Conservation (phyloP, 2,329 filamentous ascomycete species). For the Sordariomycetes sp. region DNA sequence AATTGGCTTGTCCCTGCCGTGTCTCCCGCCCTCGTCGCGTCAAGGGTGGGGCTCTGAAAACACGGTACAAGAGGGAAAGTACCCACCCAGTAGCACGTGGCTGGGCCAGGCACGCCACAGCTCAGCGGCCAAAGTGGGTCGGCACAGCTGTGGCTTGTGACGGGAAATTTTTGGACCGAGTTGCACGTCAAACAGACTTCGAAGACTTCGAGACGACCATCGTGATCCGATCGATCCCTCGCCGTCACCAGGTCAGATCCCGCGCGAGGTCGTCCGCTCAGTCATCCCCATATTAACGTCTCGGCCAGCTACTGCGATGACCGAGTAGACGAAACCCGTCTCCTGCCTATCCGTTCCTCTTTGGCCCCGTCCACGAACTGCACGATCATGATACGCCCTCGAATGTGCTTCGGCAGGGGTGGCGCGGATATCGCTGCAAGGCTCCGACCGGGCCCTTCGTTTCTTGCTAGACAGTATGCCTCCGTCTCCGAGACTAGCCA, state of each 20-base stretch:
- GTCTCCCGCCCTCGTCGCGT: constrained; percentile 1
- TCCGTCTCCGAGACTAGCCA: neutral
- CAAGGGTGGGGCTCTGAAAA: neutral
- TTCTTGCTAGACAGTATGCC: neutral
- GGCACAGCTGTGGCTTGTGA: neutral
- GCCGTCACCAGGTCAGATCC: neutral
- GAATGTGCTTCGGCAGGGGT: neutral
- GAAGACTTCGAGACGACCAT: neutral
- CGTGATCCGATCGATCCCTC: neutral
- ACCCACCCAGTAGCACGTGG: no score
- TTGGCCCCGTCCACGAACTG: neutral
- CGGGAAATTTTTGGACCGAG: neutral
- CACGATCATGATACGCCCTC: neutral
- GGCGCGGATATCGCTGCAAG: neutral
- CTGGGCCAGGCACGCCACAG: neutral
- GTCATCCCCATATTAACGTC: neutral
- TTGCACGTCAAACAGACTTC: neutral
- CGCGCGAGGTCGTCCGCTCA: neutral
- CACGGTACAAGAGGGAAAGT: neutral
- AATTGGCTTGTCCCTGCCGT: constrained; percentile 26
- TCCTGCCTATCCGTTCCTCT: neutral
- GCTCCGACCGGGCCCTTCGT: neutral
- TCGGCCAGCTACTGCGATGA: neutral
- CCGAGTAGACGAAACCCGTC: neutral
- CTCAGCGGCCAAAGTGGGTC: neutral